Base-by-base conservation (phyloP, 2,329 filamentous ascomycete genomes). In the Phialophora macrospora region DNA sequence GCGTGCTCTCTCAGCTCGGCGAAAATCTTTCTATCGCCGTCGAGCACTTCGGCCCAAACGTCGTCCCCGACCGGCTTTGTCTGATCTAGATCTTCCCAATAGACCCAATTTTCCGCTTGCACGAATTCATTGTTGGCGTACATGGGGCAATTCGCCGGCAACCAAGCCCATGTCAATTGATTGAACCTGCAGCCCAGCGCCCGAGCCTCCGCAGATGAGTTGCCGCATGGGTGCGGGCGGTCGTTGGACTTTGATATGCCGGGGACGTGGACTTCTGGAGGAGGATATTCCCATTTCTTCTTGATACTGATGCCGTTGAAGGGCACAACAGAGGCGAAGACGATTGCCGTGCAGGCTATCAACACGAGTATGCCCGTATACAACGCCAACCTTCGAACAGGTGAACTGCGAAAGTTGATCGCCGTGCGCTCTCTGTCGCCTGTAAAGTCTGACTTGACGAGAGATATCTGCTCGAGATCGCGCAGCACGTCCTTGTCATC, bases 11-110 rank as follows among this genome's bases (percentile, higher is more conserved):
- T 46, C 55, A 58, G n/a, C 55, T 58, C 55, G 12, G 55, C 20
- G 55, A 58, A 58, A 7, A 58, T 58, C 28, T 44, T 58, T 20
- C 55, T 17, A 17, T 58, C 55, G 34, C 55, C 55, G 38, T 58
- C 38, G 12, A 58, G 55, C 55, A 58, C 55, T 34, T 58, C 55
- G 12, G n/a, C 55, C 55, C 55, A 58, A 17, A 58, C 55, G 11
- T 58, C 55, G 34, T 58, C 20, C 22, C 34, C 55, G 38, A 58
- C 55, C 20, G 55, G 34, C 55, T 58, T 58, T 26, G 55, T 58
- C 55, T 46, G 55, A 6, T 58, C 55, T 4, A 58, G 55, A 28
- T 58, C 55, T 58, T 58, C 55, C 55, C 34, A 58, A 46, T 58
- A 58, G 11, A 58, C 55, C 55, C 55, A 58, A 1, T 58, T 8